phyloP scores from a whole-genome alignment of 352 stramenopile species.

The Phytophthora kernoviae region DNA sequence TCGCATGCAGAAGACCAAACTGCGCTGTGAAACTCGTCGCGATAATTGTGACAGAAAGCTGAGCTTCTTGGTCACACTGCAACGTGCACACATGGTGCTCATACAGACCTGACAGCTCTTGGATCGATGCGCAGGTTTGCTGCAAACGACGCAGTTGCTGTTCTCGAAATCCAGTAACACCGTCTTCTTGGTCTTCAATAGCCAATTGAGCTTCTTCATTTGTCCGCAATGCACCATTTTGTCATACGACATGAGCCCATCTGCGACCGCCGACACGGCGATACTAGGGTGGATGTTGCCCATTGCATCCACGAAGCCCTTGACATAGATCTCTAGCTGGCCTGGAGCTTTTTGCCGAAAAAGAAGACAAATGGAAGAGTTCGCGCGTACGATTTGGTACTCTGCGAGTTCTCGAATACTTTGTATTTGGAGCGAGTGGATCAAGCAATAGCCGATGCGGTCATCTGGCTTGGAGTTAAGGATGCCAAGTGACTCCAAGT shows the following conservation, averaged over 20 bases:
- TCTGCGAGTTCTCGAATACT: constrained; percentile 31
- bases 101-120: constrained; percentile 25
- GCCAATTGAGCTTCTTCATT: constrained; percentile 46
- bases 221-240: constrained; percentile 32
- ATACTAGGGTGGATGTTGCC: constrained; percentile 22
- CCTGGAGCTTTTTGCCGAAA: constrained; percentile 42
- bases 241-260: constrained; percentile 31
- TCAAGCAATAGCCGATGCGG: constrained; percentile 47
- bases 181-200: constrained; percentile 30
- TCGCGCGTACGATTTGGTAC: constrained; percentile 39
- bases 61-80: constrained; percentile 27
- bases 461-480: constrained; percentile 28
- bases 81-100: constrained; percentile 28
- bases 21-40: constrained; percentile 19
- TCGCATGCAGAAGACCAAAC: constrained; percentile 32
- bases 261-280: constrained; percentile 19
- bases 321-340: constrained; percentile 45
- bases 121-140: constrained; percentile 8
- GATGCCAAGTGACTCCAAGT: constrained; percentile 47
- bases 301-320: constrained; percentile 36
- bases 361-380: constrained; percentile 47
- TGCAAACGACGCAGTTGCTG: constrained; percentile 21
- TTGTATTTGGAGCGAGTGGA: constrained; percentile 56
- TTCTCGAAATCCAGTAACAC: constrained; percentile 19
- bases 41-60: constrained; percentile 28